Base-by-base conservation (phyloP, 2,329 filamentous ascomycete species). In the Colletotrichum musicola region DNA sequence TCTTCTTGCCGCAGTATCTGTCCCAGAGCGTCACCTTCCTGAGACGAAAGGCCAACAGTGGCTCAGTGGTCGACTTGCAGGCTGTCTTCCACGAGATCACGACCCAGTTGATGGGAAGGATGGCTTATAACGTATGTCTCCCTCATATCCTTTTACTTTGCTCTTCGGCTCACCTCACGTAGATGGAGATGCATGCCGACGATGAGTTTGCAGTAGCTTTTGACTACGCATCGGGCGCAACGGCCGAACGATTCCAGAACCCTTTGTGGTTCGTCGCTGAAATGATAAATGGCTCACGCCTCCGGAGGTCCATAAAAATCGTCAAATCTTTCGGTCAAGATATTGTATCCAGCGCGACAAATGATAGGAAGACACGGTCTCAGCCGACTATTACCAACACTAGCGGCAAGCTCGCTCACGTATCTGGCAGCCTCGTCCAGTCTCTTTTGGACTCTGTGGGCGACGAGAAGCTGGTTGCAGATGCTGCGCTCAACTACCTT, bases 401-500 rank as follows among this genome's bases (percentile, higher is more conserved):
- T 9, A 71, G 75, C 18, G 76, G 71, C 58, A 77, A 76, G 40
- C 73, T 84, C 3, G 77, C 82, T 14, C 47, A 35, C 55, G 79
- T 84, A 6, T 87, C 86, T 0, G 87, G 87, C 7, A 88, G 83
- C 60, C 77, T 92, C 42, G 88, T 92, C 63, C 84, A 89, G 61
- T 89, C 88, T 1, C 77, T 92, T 0, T 80, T 91, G 0, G 85
- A 89, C 55, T 79, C 84, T 1, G 85, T 91, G 40, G 81, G 80
- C 0, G 82, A 89, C 64, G 82, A 85, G 30, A 75, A 83, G n/a
- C 78, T 87, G 22, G 88, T 90, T 6, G 87, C 89, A 9, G 89
- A 91, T 74, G 86, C 89, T 3, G 89, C 89, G 0, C 79, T 92
- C 13, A 92, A 90, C 72, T 92, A 90, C 73, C 85, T 91, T 10